Conservation (phyloP, 2,329 filamentous ascomycete species). For the Incumbomyces delicatus region DNA sequence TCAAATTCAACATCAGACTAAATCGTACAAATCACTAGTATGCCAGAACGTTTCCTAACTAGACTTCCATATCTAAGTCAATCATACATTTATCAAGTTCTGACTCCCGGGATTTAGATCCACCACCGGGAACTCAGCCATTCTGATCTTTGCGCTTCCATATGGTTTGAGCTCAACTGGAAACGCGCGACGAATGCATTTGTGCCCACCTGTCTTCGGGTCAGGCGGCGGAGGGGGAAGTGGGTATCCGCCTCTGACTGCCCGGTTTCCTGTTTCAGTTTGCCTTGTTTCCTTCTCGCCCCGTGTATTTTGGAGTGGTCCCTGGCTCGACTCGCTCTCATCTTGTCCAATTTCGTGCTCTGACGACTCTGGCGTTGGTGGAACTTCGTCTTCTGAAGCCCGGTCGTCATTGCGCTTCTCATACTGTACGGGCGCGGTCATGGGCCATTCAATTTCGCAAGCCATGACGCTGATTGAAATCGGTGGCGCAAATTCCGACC, state of each 20-base stretch:
- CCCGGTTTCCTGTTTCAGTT: neutral
- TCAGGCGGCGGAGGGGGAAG: constrained; percentile 24
- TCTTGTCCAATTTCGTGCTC: too few species aligned
- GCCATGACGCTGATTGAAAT: constrained; percentile 30
- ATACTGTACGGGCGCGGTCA: constrained; percentile 15
- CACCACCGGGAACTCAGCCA: constrained; percentile 33
- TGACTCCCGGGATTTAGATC: constrained; percentile 17
- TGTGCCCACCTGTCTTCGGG: constrained; percentile 22
- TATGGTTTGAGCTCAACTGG: constrained; percentile 36
- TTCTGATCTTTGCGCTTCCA: constrained; percentile 39
- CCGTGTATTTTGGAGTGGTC: neutral
- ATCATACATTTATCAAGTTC: constrained; percentile 6
- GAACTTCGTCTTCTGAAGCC: neutral
- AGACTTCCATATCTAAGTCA: too few species aligned
- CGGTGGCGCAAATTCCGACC: constrained; percentile 26
- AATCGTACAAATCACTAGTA: too few species aligned
- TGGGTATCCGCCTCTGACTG: constrained; percentile 23
- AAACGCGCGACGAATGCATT: constrained; percentile 28
- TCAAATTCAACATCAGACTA: too few species aligned
- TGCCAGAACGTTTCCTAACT: too few species aligned
- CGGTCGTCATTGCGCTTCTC: neutral
- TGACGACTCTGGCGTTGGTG: neutral
- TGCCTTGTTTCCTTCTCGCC: neutral
- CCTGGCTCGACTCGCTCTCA: too few species aligned
- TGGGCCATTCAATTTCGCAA: constrained; percentile 32